Conservation (phyloP, 2,329 filamentous ascomycete species). For the Aspergillus neotritici region DNA sequence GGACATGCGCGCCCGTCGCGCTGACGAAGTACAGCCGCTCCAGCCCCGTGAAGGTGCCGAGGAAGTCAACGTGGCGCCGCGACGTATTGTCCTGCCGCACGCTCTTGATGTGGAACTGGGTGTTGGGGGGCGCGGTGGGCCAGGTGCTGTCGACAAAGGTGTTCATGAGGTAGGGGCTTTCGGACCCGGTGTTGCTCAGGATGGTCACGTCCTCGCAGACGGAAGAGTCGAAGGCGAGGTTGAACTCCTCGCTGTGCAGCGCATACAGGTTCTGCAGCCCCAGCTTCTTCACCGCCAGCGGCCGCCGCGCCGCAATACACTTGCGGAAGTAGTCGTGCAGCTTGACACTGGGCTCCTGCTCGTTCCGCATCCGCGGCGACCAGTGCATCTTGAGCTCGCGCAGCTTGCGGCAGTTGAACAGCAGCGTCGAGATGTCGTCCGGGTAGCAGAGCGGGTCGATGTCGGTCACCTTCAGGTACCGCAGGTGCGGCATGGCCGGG, state of each 20-base stretch:
- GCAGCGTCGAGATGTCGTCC: constrained; percentile 55
- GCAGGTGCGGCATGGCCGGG: constrained; percentile 53
- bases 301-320: constrained; percentile 44
- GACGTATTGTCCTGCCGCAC: constrained; percentile 47
- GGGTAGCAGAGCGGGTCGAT: constrained; percentile 61
- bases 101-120: constrained; percentile 40
- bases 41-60: constrained; percentile 40
- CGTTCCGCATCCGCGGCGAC: constrained; percentile 56
- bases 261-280: constrained; percentile 56
- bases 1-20: constrained; percentile 21
- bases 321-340: constrained; percentile 54
- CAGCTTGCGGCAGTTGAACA: constrained; percentile 50
- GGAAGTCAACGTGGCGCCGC: constrained; percentile 39
- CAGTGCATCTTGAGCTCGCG: constrained; percentile 54
- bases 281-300: constrained; percentile 46
- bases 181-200: constrained; percentile 48
- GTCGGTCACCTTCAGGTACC: constrained; percentile 50
- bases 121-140: constrained; percentile 32
- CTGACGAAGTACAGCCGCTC: constrained; percentile 52
- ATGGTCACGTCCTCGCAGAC: constrained; percentile 47
- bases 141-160: constrained; percentile 55
- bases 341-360: constrained; percentile 53
- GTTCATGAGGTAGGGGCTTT: constrained; percentile 34
- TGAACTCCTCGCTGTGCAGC: constrained; percentile 45
- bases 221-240: constrained; percentile 38